phyloP scores from a whole-genome alignment of 306 rosid species.

The Bauhinia variegata region DNA sequence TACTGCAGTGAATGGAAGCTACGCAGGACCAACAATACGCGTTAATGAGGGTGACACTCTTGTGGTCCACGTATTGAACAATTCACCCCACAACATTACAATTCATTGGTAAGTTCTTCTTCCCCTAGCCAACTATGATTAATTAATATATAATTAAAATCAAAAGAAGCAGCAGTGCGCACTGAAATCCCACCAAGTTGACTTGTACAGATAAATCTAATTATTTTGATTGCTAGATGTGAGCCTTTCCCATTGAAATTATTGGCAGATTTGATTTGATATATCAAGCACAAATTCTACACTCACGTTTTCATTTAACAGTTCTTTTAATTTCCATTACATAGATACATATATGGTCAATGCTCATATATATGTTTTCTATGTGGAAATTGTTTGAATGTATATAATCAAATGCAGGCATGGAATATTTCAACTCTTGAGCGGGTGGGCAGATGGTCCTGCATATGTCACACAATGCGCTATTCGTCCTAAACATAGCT shows the following conservation, averaged over 20 bases:
- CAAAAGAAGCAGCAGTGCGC: no score
- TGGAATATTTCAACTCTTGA: conserved; percentile 52
- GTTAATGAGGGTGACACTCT: conserved; percentile 57
- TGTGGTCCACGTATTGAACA: conserved; percentile 52
- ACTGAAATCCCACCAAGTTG: conserved; percentile 36
- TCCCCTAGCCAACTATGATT: no score
- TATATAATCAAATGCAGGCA: conserved; percentile 44
- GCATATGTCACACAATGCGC: conserved; percentile 63
- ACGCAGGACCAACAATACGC: conserved; percentile 54
- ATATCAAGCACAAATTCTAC: no score
- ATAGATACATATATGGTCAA: no score
- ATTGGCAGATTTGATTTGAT: no score
- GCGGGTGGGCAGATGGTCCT: conserved; percentile 71
- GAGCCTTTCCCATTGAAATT: no score
- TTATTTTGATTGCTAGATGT: no score
- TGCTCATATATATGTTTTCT: no score
- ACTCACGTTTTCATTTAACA: no score
- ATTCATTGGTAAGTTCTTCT: conserved; percentile 62
- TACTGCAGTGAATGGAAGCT: conserved; percentile 51
- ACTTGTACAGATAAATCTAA: no score
- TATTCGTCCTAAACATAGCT: conserved; percentile 40
- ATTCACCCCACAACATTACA: conserved; percentile 55
- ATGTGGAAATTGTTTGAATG: no score
- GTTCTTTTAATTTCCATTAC: no score
- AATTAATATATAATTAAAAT: neutral